Base-by-base conservation (phyloP, 352 stramenopile genomes). In the Phytophthora cryptogea region DNA sequence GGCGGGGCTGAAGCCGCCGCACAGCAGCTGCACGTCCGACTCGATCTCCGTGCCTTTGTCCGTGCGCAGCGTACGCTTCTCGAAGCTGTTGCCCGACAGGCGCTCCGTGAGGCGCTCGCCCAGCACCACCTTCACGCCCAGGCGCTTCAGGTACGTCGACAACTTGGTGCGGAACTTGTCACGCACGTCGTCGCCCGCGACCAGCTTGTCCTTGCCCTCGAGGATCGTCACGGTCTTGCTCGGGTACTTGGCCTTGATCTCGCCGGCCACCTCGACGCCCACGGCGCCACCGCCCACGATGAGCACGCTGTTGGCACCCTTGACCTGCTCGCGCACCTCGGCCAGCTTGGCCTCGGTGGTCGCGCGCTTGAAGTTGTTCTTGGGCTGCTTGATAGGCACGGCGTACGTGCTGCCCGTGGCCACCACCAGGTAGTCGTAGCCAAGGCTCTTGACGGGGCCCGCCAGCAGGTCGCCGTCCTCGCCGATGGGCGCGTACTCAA, bases 401-500 rank as follows among this genome's bases (percentile, higher is more conserved):
- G 76, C 65, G 74, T 88, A 88, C 45, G 66, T 84, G 62, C 69
- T 83, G 10, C 76, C 76, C 0, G 78, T 90, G 16, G 80, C 80
- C 27, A 90, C 45, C 28, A 90, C 66, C 6, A 88, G 59, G 48
- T 83, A 88, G 72, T 87, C 78, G 45, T 80, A 90, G 5, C 31
- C n/a, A 16, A 88, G 36, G 31, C 48, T 70, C 47, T 77, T 71
- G 40, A 66, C 57, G 40, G 59, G 49, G 3, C 47, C 57, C 4
- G 55, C 46, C 43, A 70, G 44, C 49, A 72, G 55, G 26, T 77
- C 48, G 31, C 65, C 63, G 50, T 74, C 58, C 9, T 73, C 66
- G 30, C 41, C 64, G 36, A 86, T 65, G 17, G 57, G 28, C 27
- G 51, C 54, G 49, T 82, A 76, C 48, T 62, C 39, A 35, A 86